Evolutionary conservation across 2,329 filamentous ascomycete species (phyloP), one percentile per base, ranked within the genome.

Genomic region (Lizonia empirigonia): DNA sequence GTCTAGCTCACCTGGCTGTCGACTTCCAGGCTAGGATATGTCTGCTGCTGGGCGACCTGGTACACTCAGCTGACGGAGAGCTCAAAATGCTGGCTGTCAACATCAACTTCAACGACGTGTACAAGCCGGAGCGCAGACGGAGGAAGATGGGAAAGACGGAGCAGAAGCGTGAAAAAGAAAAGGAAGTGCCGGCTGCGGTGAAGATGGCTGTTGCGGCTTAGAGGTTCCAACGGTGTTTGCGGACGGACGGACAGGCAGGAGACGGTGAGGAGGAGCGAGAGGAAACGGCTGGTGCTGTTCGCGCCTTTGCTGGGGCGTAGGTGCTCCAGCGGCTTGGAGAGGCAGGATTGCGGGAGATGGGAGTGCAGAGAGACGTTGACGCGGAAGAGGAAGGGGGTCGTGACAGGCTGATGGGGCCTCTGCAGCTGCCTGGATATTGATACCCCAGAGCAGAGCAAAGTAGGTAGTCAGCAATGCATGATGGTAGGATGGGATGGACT

Each of bases 61-160:
- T 91, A 7, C 93, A 95, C 75, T 93, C 97, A 74, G 88, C 91
- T 1, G 94, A 99, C 71, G 87, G 92, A 42, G 94, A 99, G 72
- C 90, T 99, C 86, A 83, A 93, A 46, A 97, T 97, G 79, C 77
- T 99, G 60, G 94, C 91, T 30, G 91, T 97, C 37, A 90, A 94
- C 32, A 97, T 99, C 91, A 99, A 97, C 76, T 99, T 97, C 75
- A 99, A 99, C 74, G 93, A 97, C 71, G 89, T 96, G 20, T 97
- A 97, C 74, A 84, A 90, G 74, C 89, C 90, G 12, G 83, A 86
- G 35, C 81, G 86, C 64, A 83, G 86, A 70, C 85, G 86, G 75
- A 76, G 81, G 51, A 65, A 69, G 37, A 55, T 53, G 3, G 64
- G 81, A 50, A 65, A 69, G 37, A 55, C 54, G 3, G 64, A 63